A percentile compares a stretch with the other conserved stretches of the same genome.
phyloP scores from a whole-genome alignment of 768 basidiomycete genomes.

The Cystobasidium onofrii region DNA sequence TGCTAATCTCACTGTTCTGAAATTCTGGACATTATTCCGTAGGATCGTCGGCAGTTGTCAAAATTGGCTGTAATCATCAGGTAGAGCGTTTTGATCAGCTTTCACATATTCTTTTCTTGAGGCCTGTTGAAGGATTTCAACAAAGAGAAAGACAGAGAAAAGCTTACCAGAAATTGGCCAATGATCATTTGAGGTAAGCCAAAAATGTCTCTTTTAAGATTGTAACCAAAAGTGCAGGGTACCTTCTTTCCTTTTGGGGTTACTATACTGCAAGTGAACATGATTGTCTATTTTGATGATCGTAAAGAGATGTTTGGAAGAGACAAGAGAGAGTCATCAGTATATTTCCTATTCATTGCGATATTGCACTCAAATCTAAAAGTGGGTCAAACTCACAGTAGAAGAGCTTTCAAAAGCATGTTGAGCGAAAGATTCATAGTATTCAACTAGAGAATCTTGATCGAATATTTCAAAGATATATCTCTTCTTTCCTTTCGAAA shows the following conservation, averaged over 20 bases:
- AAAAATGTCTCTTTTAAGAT: constrained; percentile 67
- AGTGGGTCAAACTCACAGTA: constrained; percentile 28
- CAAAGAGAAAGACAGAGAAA: too few species aligned
- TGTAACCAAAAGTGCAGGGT: constrained; percentile 90
- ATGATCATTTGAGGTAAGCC: constrained; percentile 21
- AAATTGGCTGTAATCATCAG: background rate
- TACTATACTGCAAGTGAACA: constrained; percentile 79
- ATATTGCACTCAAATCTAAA: too few species aligned
- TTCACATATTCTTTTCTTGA: too few species aligned
- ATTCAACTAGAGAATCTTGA: constrained; percentile 87
- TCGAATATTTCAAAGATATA: constrained; percentile 71
- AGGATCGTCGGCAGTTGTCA: background rate
- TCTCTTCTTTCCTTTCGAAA: constrained; percentile 47
- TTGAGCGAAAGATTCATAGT: constrained; percentile 91
- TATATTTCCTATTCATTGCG: too few species aligned
- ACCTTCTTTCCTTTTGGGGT: constrained; percentile 76
- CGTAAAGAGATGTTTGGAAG: too few species aligned
- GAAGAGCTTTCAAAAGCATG: constrained; percentile 98
- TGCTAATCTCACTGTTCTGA: too few species aligned
- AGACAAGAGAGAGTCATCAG: background rate
- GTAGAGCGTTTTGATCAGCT: background rate
- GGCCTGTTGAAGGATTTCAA: too few species aligned
- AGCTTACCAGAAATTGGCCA: constrained; percentile 29
- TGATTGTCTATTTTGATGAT: too few species aligned
- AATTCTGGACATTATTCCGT: background rate